Base-by-base conservation (phyloP, 2,329 filamentous ascomycete species). In the Coniella vitis region DNA sequence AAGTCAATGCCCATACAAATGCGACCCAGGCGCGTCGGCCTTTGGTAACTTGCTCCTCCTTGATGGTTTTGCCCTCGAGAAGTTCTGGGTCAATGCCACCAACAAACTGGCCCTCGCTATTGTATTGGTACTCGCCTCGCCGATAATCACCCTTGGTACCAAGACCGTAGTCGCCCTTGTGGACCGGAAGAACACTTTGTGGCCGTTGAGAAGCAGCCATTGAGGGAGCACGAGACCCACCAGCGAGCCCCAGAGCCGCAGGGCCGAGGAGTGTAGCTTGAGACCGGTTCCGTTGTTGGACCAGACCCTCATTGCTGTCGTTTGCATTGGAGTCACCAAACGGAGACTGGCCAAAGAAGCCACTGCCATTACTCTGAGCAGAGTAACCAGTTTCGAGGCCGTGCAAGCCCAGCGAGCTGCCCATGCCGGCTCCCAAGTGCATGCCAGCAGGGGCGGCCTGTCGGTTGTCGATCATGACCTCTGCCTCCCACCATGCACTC, bases 401-500 rank as follows among this genome's bases (percentile, higher is more conserved):
- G 38, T 70, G 75, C 22, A 75, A 74, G 22, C 67, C 60, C 52
- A 66, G 61, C 49, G 66, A 61, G 42, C 63, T 62, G 42, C 61
- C 55, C 60, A 65, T 60, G 48, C 56, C 47, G 20, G 48, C 54
- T 7, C 54, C 56, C 50, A 52, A 22, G n/a, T 14, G 48, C 56
- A 56, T 81, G 78, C 46, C 77, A 72, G 1, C 84, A 81, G 66
- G 93, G 91, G 59, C 94, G 74, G 41, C 37, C 40, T 53, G 51
- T 35, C 48, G 40, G 45, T 44, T 45, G 61, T 98, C 93, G 22
- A 97, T 82, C 86, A 96, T 95, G 53, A 81, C 87, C 69, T 98
- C 93, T 4, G 90, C 91, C 67, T 97, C 91, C 91, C 91, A 97
- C 91, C 93, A 98, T 2, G 90, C 87, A 49, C 73, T 78, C 67